These are phyloP conservation scores for Fomitopsis betulina DNA, from an alignment of 1,284 basidiomycete genomes.

Conservation along the genomic window DNA sequence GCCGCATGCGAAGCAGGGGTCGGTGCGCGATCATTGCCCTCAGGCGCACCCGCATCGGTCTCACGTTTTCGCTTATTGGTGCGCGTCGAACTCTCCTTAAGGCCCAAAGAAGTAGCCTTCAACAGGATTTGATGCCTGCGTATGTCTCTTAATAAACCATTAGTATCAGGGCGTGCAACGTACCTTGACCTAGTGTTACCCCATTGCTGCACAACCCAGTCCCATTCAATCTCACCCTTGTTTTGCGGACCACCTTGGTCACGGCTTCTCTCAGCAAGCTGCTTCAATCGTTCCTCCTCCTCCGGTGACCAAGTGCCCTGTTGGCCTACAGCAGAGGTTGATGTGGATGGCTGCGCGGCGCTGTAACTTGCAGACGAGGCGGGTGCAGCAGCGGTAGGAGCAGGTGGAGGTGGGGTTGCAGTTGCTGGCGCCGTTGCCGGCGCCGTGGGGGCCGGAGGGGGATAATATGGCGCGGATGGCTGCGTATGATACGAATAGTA, in stretches of 20 bases:
- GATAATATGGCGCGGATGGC: constrained; percentile 32
- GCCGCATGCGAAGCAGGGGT: constrained; percentile 27
- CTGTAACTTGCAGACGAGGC: constrained; percentile 32
- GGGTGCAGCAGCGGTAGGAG: constrained; percentile 23
- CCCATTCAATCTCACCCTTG: constrained; percentile 69
- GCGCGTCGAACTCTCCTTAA: constrained; percentile 68
- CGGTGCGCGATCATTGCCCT: constrained; percentile 25
- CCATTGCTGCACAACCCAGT: constrained; percentile 67
- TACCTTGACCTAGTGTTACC: constrained; percentile 67
- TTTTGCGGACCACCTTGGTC: constrained; percentile 29
- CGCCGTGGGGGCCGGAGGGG: constrained; percentile 16
- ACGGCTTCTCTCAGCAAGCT: constrained; percentile 61
- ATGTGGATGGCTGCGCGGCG: constrained; percentile 21
- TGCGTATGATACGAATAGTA: constrained; percentile 48
- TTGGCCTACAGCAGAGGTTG: constrained; percentile 40
- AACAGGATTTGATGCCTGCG: constrained; percentile 71
- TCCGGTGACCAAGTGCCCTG: constrained; percentile 75
- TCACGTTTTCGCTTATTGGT: constrained; percentile 59
- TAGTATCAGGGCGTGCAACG: constrained; percentile 12
- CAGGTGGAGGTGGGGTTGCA: constrained; percentile 14
- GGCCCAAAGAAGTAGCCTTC: constrained; percentile 67
- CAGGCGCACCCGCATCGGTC: constrained; percentile 27
- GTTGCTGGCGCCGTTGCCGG: constrained; percentile 17
- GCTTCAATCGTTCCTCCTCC: constrained; percentile 62
- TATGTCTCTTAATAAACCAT: background rate